Evolutionary conservation across 2,329 filamentous ascomycete species (phyloP).

Genomic region (Cordyceps cicadae): DNA sequence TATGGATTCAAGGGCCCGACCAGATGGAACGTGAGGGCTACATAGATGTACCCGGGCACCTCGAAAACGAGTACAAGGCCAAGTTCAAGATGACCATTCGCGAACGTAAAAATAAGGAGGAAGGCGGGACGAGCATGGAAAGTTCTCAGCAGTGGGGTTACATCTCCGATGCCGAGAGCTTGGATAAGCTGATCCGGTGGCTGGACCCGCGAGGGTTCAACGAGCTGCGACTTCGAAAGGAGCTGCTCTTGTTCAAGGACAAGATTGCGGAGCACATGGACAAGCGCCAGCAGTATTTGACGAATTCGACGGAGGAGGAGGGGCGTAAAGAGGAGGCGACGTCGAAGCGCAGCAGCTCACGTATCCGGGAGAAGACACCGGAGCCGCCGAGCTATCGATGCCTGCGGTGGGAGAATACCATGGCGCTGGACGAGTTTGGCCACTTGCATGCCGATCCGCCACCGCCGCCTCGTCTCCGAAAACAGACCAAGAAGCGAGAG

Average conservation of each 20-base stretch:
- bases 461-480: slow-evolving; percentile 41
- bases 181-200: slow-evolving; percentile 79
- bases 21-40: slow-evolving; percentile 80
- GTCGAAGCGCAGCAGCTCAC: slow-evolving; percentile 35
- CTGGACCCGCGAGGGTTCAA: slow-evolving; percentile 79
- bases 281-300: slow-evolving; percentile 62
- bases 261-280: slow-evolving; percentile 74
- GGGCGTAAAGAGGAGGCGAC: slow-evolving; percentile 31
- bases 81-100: slow-evolving; percentile 75
- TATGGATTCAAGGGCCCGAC: slow-evolving; percentile 95
- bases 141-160: slow-evolving; percentile 84
- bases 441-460: slow-evolving; percentile 50
- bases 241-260: slow-evolving; percentile 67
- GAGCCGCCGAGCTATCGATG: slow-evolving; percentile 42
- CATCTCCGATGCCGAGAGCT: slow-evolving; percentile 68
- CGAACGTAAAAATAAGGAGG: slow-evolving; percentile 77
- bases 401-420: slow-evolving; percentile 47
- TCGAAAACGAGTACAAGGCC: slow-evolving; percentile 65
- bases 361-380: slow-evolving; percentile 38
- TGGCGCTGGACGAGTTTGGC: slow-evolving; percentile 47
- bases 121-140: slow-evolving; percentile 70
- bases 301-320: slow-evolving; percentile 28
- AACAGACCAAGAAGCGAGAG: slow-evolving; percentile 45
- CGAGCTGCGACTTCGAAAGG: slow-evolving; percentile 80
- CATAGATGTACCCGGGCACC: slow-evolving; percentile 65